phyloP scores from a whole-genome alignment of 2,329 filamentous ascomycete genomes.

The Microdochium paspali region DNA sequence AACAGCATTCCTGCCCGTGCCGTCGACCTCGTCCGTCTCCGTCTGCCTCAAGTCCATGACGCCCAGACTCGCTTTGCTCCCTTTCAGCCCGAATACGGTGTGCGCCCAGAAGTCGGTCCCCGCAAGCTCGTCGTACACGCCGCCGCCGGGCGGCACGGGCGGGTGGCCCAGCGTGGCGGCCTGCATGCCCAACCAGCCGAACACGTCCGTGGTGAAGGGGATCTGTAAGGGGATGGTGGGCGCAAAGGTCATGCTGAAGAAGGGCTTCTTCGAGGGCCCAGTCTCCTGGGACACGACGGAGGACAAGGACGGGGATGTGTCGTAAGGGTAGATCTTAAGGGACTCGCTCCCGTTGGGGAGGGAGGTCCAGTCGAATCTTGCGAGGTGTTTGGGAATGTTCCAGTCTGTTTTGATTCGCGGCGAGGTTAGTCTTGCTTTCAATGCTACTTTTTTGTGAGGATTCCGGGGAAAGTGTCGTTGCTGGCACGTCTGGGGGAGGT shows the following conservation, averaged over 20 bases:
- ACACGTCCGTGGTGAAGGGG: conserved; percentile 4
- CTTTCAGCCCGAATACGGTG: conserved; percentile 7
- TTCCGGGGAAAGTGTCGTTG: background rate
- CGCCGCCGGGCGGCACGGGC: conserved; percentile 3
- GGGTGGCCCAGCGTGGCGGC: background rate
- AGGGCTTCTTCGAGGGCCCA: background rate
- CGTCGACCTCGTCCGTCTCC: conserved; percentile 1
- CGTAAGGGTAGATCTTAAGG: background rate
- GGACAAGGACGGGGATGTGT: background rate
- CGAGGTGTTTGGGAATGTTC: background rate
- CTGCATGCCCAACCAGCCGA: background rate
- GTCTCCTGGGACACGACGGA: background rate
- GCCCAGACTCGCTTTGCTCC: conserved; percentile 1
- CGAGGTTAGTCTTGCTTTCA: too few relatives aligned
- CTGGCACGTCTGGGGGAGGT: background rate
- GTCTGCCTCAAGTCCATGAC: conserved; percentile 4
- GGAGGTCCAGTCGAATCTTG: background rate
- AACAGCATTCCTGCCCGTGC: conserved; percentile 2
- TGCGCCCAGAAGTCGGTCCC: conserved; percentile 10
- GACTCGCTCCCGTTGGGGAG: background rate
- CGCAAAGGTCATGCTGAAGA: background rate
- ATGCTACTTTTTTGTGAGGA: too few relatives aligned
- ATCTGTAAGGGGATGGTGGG: background rate
- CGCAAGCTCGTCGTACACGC: background rate
- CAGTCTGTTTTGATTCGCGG: background rate